Evolutionary conservation across 768 basidiomycete species (phyloP).

Genomic region (Podaxis sp.): DNA sequence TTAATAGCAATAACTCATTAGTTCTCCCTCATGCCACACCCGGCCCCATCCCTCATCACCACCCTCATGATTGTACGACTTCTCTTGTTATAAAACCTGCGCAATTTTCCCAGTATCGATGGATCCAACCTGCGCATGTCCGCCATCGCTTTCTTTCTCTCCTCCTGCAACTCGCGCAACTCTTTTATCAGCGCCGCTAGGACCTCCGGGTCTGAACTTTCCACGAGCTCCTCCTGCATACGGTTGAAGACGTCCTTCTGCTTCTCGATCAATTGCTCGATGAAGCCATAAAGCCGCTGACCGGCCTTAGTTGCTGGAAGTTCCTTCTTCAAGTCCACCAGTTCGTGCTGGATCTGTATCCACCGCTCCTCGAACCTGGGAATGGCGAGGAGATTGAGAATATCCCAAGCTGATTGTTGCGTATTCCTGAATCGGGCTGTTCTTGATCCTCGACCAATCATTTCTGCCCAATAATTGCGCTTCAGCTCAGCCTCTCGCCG

Average conservation of each 20-base stretch:
- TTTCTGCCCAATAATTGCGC: conserved; percentile 3
- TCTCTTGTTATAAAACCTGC: background rate
- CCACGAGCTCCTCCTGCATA: background rate
- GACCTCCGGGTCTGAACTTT: background rate
- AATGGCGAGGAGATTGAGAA: background rate
- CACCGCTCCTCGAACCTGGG: conserved; percentile 23
- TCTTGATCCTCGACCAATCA: conserved; percentile 1
- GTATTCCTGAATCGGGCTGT: background rate
- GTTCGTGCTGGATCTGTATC: conserved; percentile 53
- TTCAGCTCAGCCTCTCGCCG: conserved; percentile 4
- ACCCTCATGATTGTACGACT: background rate
- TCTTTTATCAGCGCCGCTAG: background rate
- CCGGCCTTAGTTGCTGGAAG: conserved; percentile 55
- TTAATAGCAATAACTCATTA: too few relatives aligned
- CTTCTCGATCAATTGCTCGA: background rate
- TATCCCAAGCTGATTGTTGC: background rate
- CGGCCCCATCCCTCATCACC: too few relatives aligned
- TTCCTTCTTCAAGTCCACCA: conserved; percentile 40
- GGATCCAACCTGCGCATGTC: background rate
- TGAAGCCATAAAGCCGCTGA: conserved; percentile 33
- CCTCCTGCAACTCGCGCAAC: background rate
- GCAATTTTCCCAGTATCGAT: background rate
- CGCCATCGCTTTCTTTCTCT: background rate
- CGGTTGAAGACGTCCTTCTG: conserved; percentile 1
- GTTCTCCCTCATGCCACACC: too few relatives aligned